phyloP scores from a whole-genome alignment of 2,329 filamentous ascomycete species.

The Pseudogymnoascus sp. region DNA sequence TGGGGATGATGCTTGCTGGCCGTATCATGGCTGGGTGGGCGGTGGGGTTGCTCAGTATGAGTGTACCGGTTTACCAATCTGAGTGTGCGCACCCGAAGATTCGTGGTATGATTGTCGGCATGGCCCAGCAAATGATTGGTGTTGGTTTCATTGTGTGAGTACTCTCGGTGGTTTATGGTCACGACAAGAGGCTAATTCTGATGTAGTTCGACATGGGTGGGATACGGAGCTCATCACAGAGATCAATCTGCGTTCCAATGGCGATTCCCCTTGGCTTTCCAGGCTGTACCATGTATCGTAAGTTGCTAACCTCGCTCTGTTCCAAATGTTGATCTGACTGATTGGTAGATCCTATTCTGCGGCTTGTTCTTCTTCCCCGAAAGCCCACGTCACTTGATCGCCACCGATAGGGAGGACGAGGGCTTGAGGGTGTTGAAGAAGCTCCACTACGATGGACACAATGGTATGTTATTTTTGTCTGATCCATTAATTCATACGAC shows the following conservation, averaged over 20 bases:
- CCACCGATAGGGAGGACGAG: constrained; percentile 42
- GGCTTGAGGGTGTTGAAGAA: constrained; percentile 43
- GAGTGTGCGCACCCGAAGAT: constrained; percentile 57
- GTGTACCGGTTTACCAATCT: constrained; percentile 57
- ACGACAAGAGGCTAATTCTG: constrained; percentile 40
- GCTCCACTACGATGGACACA: constrained; percentile 47
- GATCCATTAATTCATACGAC: neutral
- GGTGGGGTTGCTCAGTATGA: constrained; percentile 56
- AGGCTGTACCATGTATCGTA: constrained; percentile 48
- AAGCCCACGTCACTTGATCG: constrained; percentile 50
- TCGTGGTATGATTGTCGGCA: constrained; percentile 51
- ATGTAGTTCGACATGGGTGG: constrained; percentile 9
- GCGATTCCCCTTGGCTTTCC: constrained; percentile 42
- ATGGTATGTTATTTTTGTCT: constrained; percentile 23
- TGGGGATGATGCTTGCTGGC: constrained; percentile 51
- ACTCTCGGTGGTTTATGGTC: constrained; percentile 39
- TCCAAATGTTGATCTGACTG: neutral
- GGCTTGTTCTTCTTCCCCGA: constrained; percentile 59
- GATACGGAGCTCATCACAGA: constrained; percentile 12
- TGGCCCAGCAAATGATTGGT: constrained; percentile 60
- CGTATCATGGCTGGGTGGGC: constrained; percentile 45
- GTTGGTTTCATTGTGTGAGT: constrained; percentile 47
- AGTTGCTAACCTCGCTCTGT: neutral
- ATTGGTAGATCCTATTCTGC: constrained; percentile 32
- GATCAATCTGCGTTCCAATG: constrained; percentile 9